Evolutionary conservation across 345 rosid genomes (phyloP).

Genomic region (Murraya paniculata): DNA sequence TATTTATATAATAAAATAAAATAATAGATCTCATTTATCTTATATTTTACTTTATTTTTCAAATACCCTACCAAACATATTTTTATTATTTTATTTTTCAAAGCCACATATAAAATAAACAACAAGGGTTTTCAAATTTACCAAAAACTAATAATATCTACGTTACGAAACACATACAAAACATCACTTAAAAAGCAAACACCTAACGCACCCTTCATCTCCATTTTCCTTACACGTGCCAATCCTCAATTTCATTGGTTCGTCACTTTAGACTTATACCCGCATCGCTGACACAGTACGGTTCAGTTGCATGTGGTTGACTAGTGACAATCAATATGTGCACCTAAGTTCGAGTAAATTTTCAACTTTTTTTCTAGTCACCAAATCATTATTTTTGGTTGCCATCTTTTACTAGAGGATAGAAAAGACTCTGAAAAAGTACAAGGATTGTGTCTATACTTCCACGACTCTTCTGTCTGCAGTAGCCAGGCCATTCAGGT

Average conservation of each 20-base stretch:
- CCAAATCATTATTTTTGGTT: not conserved
- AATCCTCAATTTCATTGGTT: not conserved
- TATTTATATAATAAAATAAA: too few species aligned
- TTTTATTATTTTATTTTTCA: too few species aligned
- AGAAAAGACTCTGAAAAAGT: not conserved
- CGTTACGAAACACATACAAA: too few species aligned
- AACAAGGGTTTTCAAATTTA: too few species aligned
- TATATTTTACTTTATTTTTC: too few species aligned
- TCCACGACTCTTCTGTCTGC: not conserved
- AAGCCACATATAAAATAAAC: too few species aligned
- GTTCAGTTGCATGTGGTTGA: not conserved
- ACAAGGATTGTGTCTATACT: not conserved
- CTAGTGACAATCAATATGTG: not conserved
- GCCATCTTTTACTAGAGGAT: not conserved
- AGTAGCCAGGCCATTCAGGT: not conserved
- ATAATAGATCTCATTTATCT: too few species aligned
- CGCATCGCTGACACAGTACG: not conserved
- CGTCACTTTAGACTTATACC: not conserved
- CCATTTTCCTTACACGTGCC: not conserved
- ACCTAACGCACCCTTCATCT: too few species aligned
- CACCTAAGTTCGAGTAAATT: not conserved
- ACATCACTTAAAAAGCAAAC: too few species aligned
- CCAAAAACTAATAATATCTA: too few species aligned
- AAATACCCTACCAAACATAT: too few species aligned
- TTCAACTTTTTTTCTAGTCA: not conserved